phyloP scores from a whole-genome alignment of 495 filamentous ascomycete genomes.

The Bombardia bombarda region DNA sequence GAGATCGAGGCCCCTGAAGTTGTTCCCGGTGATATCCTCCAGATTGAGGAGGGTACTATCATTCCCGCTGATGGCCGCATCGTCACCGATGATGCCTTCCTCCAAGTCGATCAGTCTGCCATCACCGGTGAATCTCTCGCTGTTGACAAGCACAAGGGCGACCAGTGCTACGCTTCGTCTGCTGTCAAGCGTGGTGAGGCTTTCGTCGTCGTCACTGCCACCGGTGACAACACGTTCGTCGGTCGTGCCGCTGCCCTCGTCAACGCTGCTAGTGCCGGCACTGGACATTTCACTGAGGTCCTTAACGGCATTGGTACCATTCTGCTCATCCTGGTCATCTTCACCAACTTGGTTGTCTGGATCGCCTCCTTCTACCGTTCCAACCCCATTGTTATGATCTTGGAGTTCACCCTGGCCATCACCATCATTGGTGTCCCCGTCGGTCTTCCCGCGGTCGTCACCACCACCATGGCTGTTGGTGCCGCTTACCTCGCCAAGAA shows the following conservation, averaged over 20 bases:
- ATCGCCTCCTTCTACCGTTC: slow-evolving; percentile 80
- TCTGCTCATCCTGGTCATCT: slow-evolving; percentile 70
- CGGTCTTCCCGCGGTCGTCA: slow-evolving; percentile 92
- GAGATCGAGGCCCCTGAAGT: slow-evolving; percentile 73
- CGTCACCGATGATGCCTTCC: slow-evolving; percentile 67
- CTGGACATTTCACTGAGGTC: slow-evolving; percentile 85
- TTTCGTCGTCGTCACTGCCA: slow-evolving; percentile 71
- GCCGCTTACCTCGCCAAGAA: slow-evolving; percentile 90
- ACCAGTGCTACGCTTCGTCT: slow-evolving; percentile 76
- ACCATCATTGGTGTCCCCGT: slow-evolving; percentile 93
- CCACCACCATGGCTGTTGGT: slow-evolving; percentile 94
- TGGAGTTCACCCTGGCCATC: slow-evolving; percentile 79
- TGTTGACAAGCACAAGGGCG: slow-evolving; percentile 75
- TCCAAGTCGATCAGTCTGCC: slow-evolving; percentile 87
- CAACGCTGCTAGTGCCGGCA: slow-evolving; percentile 58
- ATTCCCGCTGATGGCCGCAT: slow-evolving; percentile 84
- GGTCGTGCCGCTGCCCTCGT: slow-evolving; percentile 83
- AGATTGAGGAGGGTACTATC: slow-evolving; percentile 85
- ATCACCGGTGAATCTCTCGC: slow-evolving; percentile 91
- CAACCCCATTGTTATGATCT: slow-evolving; percentile 62
- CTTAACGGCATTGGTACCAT: slow-evolving; percentile 79
- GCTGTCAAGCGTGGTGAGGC: slow-evolving; percentile 84
- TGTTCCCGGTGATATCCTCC: slow-evolving; percentile 84
- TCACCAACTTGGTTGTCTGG: slow-evolving; percentile 78
- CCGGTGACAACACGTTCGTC: slow-evolving; percentile 82